Evolutionary conservation across 1,139 yeast genomes (phyloP).

Genomic region (Blastobotrys niveus): DNA sequence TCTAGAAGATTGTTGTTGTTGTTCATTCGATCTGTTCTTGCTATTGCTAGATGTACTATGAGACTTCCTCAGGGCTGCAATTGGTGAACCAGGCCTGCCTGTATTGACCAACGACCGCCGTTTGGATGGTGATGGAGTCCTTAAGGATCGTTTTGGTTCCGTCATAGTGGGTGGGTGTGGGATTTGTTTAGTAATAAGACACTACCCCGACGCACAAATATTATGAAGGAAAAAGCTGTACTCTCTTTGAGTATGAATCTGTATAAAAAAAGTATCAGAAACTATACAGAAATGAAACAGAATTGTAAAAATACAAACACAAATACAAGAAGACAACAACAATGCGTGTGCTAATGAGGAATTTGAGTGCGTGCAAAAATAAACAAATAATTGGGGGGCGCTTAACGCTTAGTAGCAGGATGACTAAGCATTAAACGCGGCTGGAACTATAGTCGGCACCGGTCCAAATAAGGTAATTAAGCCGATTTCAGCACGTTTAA

Average conservation of each 20-base stretch:
- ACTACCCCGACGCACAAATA: neutral
- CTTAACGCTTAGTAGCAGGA: no score
- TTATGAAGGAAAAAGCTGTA: no score
- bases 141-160: constrained; percentile 6
- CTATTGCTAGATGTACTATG: neutral
- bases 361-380: no score
- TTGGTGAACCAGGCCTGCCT: neutral
- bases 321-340: no score
- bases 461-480: neutral
- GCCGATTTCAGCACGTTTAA: neutral
- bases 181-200: neutral
- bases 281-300: neutral
- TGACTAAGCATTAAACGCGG: no score
- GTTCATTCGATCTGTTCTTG: no score
- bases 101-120: constrained; percentile 6
- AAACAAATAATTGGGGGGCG: no score
- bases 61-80: constrained; percentile 1
- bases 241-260: no score
- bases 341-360: no score
- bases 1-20: no score
- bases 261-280: neutral
- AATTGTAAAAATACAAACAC: neutral
- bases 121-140: constrained; percentile 11
- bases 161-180: neutral
- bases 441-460: no score